Evolutionary conservation across 2,329 filamentous ascomycete species (phyloP), one percentile per base, ranked within the genome.

Genomic region (Cladophialophora chaetospira): DNA sequence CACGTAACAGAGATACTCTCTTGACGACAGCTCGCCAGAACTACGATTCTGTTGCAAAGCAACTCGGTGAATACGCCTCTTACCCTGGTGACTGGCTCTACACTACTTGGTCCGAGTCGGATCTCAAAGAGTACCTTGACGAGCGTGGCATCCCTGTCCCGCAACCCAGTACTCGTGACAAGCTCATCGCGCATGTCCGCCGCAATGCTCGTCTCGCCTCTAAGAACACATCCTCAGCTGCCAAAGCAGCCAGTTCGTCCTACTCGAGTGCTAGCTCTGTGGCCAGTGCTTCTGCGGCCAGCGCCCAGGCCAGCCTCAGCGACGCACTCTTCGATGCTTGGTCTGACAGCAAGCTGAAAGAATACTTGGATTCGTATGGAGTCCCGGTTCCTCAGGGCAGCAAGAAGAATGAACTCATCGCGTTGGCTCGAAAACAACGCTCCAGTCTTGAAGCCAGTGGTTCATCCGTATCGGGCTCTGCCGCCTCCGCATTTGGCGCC

Each of bases 1-100:
- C 93, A 57, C 89, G 88, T 68, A 88, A 88, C 68, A 89, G 91
- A 68, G 93, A 97, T 71, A 86, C 84, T 23, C 77, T 97, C 43
- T 80, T 97, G 64, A 82, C 88, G 66, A 84, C 89, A 67, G 84
- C 86, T 58, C 90, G 93, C 62, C 81, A 88, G 63, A 92, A 85
- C 74, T 97, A 96, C 70, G 89, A 96, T 66, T 75, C 82, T 1
- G 75, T 86, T 55, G 91, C 93, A 13, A 86, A 90, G 73, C 87
- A 86, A 73, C 72, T 80, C 53, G 89, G 89, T 59, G 88, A 97
- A 75, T 88, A 90, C 11, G 77, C 84, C 50, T 77, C 85, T n/a
- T 97, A 97, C 70, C 94, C 94, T 29, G 94, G 94, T 35, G 85
- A 97, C 76, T 97, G 94, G 94, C 78, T 97, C 40, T 99, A 97